These are phyloP conservation scores for Penicillium roqueforti DNA, from an alignment of 495 filamentous ascomycete species.

Conservation along the genomic window DNA sequence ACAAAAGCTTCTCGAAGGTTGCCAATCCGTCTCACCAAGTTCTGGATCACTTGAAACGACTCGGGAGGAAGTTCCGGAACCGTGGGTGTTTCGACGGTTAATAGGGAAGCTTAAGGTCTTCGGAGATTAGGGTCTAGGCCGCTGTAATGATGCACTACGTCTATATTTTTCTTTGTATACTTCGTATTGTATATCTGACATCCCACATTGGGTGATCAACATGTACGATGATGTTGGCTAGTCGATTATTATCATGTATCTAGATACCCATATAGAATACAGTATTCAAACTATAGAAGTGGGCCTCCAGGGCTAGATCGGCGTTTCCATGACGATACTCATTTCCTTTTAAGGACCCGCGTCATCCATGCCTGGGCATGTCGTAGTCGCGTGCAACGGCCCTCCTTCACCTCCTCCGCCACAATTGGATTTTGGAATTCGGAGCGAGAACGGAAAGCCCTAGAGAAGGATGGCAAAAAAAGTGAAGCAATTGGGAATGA, in stretches of 20 bases:
- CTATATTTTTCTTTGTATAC: not conserved
- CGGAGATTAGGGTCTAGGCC: not conserved
- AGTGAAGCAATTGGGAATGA: constrained; percentile 3
- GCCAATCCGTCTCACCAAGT: not conserved
- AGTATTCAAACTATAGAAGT: constrained; percentile 8
- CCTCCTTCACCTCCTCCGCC: not conserved
- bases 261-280: not conserved
- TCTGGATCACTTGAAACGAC: not conserved
- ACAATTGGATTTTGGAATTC: not conserved
- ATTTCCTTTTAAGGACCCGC: constrained; percentile 21
- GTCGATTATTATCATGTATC: not conserved
- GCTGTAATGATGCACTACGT: not conserved
- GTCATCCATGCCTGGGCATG: constrained; percentile 23
- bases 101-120: not conserved
- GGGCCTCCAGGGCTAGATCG: constrained; percentile 32
- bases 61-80: not conserved
- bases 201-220: not conserved
- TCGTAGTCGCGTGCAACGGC: constrained; percentile 4
- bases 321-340: constrained; percentile 29
- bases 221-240: constrained; percentile 17
- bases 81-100: not conserved
- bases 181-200: not conserved
- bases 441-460: not conserved
- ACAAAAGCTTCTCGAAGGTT: not conserved
- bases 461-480: not conserved